A percentile compares a stretch with the other conserved stretches of the same genome.
These are phyloP conservation scores for Hibiscus mutabilis DNA, from an alignment of 345 rosid species.

Conservation along the genomic window DNA sequence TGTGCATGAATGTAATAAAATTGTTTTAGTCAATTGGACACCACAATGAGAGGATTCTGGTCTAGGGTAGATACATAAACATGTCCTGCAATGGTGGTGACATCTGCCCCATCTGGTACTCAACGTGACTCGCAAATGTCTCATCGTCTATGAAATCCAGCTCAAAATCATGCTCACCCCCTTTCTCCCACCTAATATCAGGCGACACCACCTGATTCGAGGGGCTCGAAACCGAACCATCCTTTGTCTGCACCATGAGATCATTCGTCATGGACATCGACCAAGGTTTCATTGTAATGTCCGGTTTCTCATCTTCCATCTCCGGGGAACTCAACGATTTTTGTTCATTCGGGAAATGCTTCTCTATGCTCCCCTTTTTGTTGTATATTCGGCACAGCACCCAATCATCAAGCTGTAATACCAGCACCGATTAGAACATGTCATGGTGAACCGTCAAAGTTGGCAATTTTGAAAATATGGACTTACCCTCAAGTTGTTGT, in stretches of 20 bases:
- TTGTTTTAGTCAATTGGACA: no score
- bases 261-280: neutral
- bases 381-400: slow-evolving; percentile 63
- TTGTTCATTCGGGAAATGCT: slow-evolving; percentile 11
- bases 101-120: slow-evolving; percentile 14
- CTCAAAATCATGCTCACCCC: slow-evolving; percentile 39
- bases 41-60: no score
- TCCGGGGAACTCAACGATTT: slow-evolving; percentile 8
- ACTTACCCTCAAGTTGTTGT: neutral
- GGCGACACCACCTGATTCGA: slow-evolving; percentile 45
- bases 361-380: slow-evolving; percentile 57
- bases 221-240: slow-evolving; percentile 42
- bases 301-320: slow-evolving; percentile 35
- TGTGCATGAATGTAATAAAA: no score
- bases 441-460: neutral
- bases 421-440: no score
- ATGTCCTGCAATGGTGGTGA: slow-evolving; percentile 11
- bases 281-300: neutral
- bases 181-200: slow-evolving; percentile 26
- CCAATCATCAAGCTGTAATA: slow-evolving; percentile 34
- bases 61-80: neutral
- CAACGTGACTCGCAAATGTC: slow-evolving; percentile 23
- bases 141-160: slow-evolving; percentile 27
- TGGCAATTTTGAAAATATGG: neutral
- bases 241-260: slow-evolving; percentile 5